Conservation (phyloP, 371 early-diverging fungal species). For the Homolaphlyctis polyrhiza region DNA sequence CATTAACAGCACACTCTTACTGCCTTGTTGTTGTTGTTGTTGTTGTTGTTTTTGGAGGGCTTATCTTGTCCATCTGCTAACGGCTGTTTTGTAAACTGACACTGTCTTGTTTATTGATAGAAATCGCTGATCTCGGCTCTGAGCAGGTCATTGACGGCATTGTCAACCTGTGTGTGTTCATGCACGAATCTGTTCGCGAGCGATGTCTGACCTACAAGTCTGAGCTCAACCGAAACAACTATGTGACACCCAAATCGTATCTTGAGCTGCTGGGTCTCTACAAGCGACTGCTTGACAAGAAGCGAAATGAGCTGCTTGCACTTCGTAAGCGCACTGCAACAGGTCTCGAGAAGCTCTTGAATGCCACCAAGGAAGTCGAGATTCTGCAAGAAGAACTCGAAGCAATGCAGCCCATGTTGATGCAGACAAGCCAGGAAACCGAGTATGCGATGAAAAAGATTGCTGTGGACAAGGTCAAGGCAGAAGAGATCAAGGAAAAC, state of each 20-base stretch:
- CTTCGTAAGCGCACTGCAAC: conserved; percentile 52
- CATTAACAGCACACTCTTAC: too few relatives aligned
- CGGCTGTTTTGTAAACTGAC: neutral
- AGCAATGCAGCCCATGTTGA: conserved; percentile 55
- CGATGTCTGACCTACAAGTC: conserved; percentile 42
- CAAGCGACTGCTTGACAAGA: conserved; percentile 48
- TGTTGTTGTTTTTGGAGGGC: too few relatives aligned
- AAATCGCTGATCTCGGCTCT: conserved; percentile 50
- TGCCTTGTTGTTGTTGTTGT: too few relatives aligned
- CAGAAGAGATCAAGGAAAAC: conserved; percentile 49
- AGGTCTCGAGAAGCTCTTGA: conserved; percentile 53
- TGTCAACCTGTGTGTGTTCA: conserved; percentile 50
- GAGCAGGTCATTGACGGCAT: conserved; percentile 57
- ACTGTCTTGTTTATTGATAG: conserved; percentile 7
- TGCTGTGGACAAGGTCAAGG: conserved; percentile 51
- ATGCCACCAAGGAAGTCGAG: conserved; percentile 56
- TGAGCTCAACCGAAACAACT: conserved; percentile 49
- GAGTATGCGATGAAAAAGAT: conserved; percentile 57
- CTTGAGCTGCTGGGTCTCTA: conserved; percentile 49
- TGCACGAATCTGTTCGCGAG: conserved; percentile 54
- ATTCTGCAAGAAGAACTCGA: conserved; percentile 54
- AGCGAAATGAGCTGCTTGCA: conserved; percentile 46
- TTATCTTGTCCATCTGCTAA: neutral
- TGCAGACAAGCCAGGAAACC: conserved; percentile 55
- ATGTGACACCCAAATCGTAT: conserved; percentile 54